Evolutionary conservation across 371 early-diverging fungal genomes (phyloP).

Genomic region (Actinomortierella wolfii): DNA sequence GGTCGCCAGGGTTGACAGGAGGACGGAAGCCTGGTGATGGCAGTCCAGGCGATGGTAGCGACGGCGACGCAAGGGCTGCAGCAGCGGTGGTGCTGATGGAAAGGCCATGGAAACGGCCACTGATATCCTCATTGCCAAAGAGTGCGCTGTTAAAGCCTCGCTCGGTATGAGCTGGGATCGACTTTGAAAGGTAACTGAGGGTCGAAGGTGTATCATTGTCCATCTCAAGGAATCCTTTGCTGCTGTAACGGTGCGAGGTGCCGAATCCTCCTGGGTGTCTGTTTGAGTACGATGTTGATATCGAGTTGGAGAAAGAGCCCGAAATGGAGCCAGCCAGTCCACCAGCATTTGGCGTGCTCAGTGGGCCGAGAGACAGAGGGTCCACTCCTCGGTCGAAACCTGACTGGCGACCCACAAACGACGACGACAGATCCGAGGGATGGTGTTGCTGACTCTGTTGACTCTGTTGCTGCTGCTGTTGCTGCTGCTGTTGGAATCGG

Average conservation of each 20-base stretch:
- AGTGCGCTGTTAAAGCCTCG: slow-evolving; percentile 62
- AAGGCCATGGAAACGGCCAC: slow-evolving; percentile 49
- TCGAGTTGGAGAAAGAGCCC: slow-evolving; percentile 37
- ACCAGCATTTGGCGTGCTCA: slow-evolving; percentile 26
- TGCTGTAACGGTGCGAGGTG: slow-evolving; percentile 24
- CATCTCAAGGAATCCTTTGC: slow-evolving; percentile 25
- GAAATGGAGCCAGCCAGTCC: slow-evolving; percentile 30
- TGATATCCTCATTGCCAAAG: slow-evolving; percentile 56
- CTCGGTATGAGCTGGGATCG: slow-evolving; percentile 46
- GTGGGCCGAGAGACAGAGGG: slow-evolving; percentile 35
- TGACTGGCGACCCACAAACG: slow-evolving; percentile 38
- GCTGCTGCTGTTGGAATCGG: slow-evolving; percentile 19
- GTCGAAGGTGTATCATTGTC: slow-evolving; percentile 26
- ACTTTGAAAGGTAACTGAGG: slow-evolving; percentile 42
- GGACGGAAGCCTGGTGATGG: slow-evolving; percentile 44
- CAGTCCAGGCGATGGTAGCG: slow-evolving; percentile 38
- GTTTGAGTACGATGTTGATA: slow-evolving; percentile 33
- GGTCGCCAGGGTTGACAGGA: slow-evolving; percentile 72
- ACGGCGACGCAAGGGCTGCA: slow-evolving; percentile 25
- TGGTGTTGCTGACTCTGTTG: slow-evolving; percentile 8
- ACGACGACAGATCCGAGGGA: slow-evolving; percentile 32
- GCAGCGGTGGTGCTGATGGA: slow-evolving; percentile 47
- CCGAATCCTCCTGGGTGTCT: slow-evolving; percentile 15
- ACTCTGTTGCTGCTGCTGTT: slow-evolving; percentile 18
- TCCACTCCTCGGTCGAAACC: slow-evolving; percentile 28